Percentiles rank a stretch among this genome's conserved stretches.
These are phyloP conservation scores for Guyanaporus albipodus DNA, from an alignment of 768 basidiomycete species.

Conservation along the genomic window DNA sequence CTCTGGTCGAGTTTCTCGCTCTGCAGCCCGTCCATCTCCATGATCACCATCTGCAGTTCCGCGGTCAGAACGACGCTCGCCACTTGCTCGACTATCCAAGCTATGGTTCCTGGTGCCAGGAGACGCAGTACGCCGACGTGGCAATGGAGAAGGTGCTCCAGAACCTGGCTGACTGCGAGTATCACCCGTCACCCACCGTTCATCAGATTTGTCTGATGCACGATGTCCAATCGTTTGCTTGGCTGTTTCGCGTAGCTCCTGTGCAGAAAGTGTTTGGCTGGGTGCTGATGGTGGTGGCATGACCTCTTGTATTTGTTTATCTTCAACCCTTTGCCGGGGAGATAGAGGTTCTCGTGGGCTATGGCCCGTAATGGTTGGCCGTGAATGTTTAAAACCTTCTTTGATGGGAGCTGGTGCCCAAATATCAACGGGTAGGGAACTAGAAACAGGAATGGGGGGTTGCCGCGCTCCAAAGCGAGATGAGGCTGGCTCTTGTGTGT, in stretches of 20 bases:
- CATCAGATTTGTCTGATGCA: constrained; percentile 38
- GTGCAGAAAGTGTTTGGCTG: constrained; percentile 74
- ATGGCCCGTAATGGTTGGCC: constrained; percentile 13
- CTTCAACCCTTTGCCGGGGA: constrained; percentile 42
- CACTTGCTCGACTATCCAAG: constrained; percentile 68
- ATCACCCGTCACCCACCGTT: constrained; percentile 35
- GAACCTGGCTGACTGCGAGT: constrained; percentile 48
- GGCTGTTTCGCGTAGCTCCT: constrained; percentile 77
- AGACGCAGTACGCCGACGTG: constrained; percentile 61
- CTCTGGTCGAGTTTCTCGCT: constrained; percentile 49
- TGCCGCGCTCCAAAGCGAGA: constrained; percentile 26
- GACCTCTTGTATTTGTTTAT: constrained; percentile 34
- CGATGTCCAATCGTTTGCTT: constrained; percentile 54
- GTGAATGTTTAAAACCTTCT: constrained; percentile 19
- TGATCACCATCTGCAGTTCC: constrained; percentile 41
- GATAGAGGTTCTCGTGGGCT: constrained; percentile 36
- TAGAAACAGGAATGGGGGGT: constrained; percentile 9
- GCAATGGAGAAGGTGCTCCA: constrained; percentile 47
- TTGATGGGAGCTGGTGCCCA: constrained; percentile 14
- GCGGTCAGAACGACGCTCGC: constrained; percentile 58
- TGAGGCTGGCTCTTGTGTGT: constrained; percentile 15
- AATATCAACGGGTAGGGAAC: constrained; percentile 15
- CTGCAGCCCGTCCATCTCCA: constrained; percentile 49
- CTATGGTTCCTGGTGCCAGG: constrained; percentile 68
- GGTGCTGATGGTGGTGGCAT: constrained; percentile 81